Conservation (phyloP, 1,284 basidiomycete species). For the Tilletia indica region DNA sequence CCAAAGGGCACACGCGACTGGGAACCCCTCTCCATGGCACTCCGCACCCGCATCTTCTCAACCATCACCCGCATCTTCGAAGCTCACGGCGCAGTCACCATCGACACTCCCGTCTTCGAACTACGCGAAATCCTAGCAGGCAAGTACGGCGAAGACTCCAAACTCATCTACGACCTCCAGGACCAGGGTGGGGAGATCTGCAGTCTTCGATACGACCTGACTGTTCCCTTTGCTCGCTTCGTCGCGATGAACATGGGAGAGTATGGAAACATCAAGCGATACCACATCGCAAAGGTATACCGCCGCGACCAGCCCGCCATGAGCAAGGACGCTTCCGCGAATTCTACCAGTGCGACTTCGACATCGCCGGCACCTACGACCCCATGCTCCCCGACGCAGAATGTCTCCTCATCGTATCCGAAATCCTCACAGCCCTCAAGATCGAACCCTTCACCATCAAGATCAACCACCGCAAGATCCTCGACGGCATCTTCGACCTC, state of each 20-base stretch:
- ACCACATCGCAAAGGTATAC: conserved; percentile 98
- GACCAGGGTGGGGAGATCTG: conserved; percentile 99
- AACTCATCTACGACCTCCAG: conserved; percentile 95
- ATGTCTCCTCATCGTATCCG: conserved; percentile 77
- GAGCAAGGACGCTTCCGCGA: conserved; percentile 98
- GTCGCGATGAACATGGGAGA: conserved; percentile 87
- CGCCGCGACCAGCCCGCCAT: conserved; percentile 94
- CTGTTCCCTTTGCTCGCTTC: conserved; percentile 88
- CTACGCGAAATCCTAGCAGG: conserved; percentile 91
- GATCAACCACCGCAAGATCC: conserved; percentile 89
- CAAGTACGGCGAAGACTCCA: conserved; percentile 82
- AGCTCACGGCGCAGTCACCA: conserved; percentile 82
- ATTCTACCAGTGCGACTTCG: conserved; percentile 98
- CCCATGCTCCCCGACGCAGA: conserved; percentile 97
- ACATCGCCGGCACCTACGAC: conserved; percentile 84
- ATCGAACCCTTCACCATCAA: conserved; percentile 88
- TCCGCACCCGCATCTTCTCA: conserved; percentile 83
- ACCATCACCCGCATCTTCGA: conserved; percentile 87
- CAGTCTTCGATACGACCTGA: conserved; percentile 91
- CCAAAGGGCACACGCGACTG: conserved; percentile 90
- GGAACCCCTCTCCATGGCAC: conserved; percentile 88
- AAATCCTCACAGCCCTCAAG: conserved; percentile 77
- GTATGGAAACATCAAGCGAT: conserved; percentile 72
- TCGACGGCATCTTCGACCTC: conserved; percentile 95
- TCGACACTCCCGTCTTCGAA: conserved; percentile 98